These are phyloP conservation scores for Debaryomyces maramus DNA, from an alignment of 805 yeast genomes.

Conservation along the genomic window DNA sequence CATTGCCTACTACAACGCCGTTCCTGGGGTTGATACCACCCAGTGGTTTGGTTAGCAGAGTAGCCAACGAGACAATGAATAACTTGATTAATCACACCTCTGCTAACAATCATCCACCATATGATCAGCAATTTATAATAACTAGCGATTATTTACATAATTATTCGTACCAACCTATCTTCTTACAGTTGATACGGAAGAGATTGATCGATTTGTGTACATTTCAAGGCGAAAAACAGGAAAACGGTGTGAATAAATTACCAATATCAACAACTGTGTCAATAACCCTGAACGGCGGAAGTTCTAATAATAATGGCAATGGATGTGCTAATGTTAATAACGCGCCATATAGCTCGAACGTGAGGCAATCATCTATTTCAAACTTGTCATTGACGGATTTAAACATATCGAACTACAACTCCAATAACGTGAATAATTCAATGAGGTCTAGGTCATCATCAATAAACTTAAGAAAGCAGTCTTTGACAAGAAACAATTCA, in stretches of 20 bases:
- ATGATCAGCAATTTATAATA: constrained; percentile 35
- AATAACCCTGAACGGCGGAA: constrained; percentile 9
- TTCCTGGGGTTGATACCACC: constrained; percentile 45
- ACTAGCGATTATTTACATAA: constrained; percentile 32
- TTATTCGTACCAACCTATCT: constrained; percentile 35
- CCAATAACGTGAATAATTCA: constrained; percentile 14
- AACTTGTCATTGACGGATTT: constrained; percentile 41
- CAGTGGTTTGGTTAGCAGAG: constrained; percentile 43
- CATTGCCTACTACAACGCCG: constrained; percentile 47
- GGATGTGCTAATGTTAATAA: constrained; percentile 7
- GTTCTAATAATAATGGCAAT: background rate
- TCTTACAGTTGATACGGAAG: constrained; percentile 42
- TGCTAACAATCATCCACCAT: constrained; percentile 20
- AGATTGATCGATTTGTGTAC: constrained; percentile 41
- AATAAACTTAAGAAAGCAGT: constrained; percentile 41
- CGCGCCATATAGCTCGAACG: constrained; percentile 10
- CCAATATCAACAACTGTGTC: constrained; percentile 29
- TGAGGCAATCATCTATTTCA: constrained; percentile 41
- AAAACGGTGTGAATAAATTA: constrained; percentile 12
- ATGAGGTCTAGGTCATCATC: constrained; percentile 38
- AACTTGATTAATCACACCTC: constrained; percentile 20
- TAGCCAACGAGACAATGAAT: constrained; percentile 42
- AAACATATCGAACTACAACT: constrained; percentile 33
- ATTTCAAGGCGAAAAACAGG: constrained; percentile 14
- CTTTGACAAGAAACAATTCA: constrained; percentile 44